phyloP scores from a whole-genome alignment of 1,139 yeast species.

The Yamadazyma sp. region DNA sequence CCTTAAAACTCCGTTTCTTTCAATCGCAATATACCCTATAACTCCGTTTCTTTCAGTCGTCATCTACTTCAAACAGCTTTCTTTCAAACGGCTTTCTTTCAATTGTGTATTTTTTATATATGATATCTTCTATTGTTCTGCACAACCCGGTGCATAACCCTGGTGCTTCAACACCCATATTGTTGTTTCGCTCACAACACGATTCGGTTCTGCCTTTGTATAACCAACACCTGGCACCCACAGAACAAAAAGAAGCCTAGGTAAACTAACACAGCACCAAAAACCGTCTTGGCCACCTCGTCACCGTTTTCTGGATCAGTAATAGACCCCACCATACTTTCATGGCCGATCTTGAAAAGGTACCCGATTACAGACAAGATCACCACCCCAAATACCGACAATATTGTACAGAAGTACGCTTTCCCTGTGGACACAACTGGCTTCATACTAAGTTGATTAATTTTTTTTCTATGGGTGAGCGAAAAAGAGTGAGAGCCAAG shows the following conservation, averaged over 20 bases:
- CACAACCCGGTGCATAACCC: not conserved
- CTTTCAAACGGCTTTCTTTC: no score
- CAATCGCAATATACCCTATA: no score
- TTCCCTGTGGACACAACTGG: conserved; percentile 56
- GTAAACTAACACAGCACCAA: conserved; percentile 87
- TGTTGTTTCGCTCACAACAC: conserved; percentile 27
- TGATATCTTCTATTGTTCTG: not conserved
- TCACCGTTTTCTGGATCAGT: conserved; percentile 90
- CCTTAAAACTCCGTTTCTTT: no score
- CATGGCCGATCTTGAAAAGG: conserved; percentile 78
- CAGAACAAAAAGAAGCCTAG: conserved; percentile 79
- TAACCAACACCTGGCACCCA: conserved; percentile 74
- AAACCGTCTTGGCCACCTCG: conserved; percentile 89
- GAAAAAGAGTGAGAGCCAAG: not conserved
- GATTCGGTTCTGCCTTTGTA: conserved; percentile 62
- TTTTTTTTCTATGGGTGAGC: conserved; percentile 2
- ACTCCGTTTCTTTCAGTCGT: no score
- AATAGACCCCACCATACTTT: conserved; percentile 88
- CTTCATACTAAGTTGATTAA: conserved; percentile 22
- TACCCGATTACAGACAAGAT: conserved; percentile 83
- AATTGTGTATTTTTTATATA: no score
- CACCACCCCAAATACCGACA: conserved; percentile 88
- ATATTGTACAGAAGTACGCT: conserved; percentile 93
- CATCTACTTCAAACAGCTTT: no score
- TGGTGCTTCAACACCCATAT: no score